Percentiles rank a stretch among this genome's conserved stretches.
These are phyloP conservation scores for Aeminium ludgeri DNA, from an alignment of 495 filamentous ascomycete genomes.

Conservation along the genomic window DNA sequence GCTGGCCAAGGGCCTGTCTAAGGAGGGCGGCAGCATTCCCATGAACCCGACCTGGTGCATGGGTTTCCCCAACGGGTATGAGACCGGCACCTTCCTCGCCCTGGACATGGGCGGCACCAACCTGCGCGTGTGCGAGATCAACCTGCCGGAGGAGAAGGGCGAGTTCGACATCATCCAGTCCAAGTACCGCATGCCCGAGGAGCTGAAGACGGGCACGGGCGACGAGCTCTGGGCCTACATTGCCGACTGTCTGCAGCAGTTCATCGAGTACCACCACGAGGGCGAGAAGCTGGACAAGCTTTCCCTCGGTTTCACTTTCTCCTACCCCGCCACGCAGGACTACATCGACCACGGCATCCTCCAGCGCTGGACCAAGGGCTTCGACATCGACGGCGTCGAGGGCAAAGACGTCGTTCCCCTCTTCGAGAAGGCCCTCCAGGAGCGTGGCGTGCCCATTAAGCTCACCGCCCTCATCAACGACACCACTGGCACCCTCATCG, in stretches of 20 bases:
- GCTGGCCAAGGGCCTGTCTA: slow-evolving; percentile 55
- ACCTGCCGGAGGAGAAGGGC: slow-evolving; percentile 73
- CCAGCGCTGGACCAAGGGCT: slow-evolving; percentile 98
- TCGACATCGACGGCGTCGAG: slow-evolving; percentile 93
- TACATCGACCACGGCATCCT: slow-evolving; percentile 92
- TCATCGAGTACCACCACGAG: slow-evolving; percentile 79
- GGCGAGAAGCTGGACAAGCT: slow-evolving; percentile 47
- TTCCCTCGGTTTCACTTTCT: slow-evolving; percentile 94
- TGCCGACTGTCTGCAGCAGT: slow-evolving; percentile 91
- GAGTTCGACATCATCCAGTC: slow-evolving; percentile 98
- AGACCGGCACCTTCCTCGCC: slow-evolving; percentile 81
- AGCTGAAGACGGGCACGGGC: slow-evolving; percentile 74
- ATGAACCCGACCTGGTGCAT: slow-evolving; percentile 99
- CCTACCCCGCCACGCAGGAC: slow-evolving; percentile 89
- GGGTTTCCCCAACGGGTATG: slow-evolving; percentile 74
- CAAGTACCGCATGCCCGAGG: slow-evolving; percentile 93
- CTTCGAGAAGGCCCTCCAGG: slow-evolving; percentile 66
- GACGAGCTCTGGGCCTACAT: slow-evolving; percentile 97
- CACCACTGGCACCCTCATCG: slow-evolving; percentile 97
- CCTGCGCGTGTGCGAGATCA: slow-evolving; percentile 92
- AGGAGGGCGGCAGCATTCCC: slow-evolving; percentile 85
- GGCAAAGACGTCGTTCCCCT: slow-evolving; percentile 87
- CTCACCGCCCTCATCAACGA: slow-evolving; percentile 91
- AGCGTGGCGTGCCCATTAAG: slow-evolving; percentile 77
- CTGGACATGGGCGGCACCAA: slow-evolving; percentile 99